Evolutionary conservation across 2,329 filamentous ascomycete species (phyloP).

Genomic region (Apiospora malaysiana): DNA sequence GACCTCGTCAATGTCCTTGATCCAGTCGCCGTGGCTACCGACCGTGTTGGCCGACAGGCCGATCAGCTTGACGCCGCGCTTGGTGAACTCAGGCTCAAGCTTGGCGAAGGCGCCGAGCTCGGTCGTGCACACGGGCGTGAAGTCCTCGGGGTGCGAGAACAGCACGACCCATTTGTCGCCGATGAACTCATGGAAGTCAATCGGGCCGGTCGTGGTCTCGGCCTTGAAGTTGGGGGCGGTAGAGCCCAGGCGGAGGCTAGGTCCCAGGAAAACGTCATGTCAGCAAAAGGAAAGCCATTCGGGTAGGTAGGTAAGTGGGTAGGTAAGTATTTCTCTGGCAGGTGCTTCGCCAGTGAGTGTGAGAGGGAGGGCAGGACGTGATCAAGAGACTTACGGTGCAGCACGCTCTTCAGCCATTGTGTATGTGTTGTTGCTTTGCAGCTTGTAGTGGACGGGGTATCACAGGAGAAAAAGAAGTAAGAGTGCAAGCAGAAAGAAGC

Average conservation of each 20-base stretch:
- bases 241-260: constrained; percentile 70
- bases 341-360: background rate
- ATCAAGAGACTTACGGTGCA: constrained; percentile 35
- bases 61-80: constrained; percentile 88
- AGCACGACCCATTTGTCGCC: constrained; percentile 81
- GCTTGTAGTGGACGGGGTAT: background rate
- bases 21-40: constrained; percentile 84
- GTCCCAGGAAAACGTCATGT: background rate
- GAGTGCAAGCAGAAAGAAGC: background rate
- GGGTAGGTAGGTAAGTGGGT: too few species aligned
- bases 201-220: constrained; percentile 77
- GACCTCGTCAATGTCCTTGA: constrained; percentile 85
- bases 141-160: constrained; percentile 88
- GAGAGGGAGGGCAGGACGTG: background rate
- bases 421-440: constrained; percentile 15
- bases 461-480: background rate
- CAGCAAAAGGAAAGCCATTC: background rate
- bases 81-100: constrained; percentile 85
- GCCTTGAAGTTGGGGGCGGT: constrained; percentile 83
- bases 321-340: background rate
- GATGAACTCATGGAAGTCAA: constrained; percentile 84
- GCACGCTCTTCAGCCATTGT: constrained; percentile 37
- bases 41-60: constrained; percentile 88
- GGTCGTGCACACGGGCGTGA: constrained; percentile 94
- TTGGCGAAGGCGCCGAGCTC: constrained; percentile 94